Base-by-base conservation (phyloP, 2,329 filamentous ascomycete species). In the Pezizomycotina sp. region DNA sequence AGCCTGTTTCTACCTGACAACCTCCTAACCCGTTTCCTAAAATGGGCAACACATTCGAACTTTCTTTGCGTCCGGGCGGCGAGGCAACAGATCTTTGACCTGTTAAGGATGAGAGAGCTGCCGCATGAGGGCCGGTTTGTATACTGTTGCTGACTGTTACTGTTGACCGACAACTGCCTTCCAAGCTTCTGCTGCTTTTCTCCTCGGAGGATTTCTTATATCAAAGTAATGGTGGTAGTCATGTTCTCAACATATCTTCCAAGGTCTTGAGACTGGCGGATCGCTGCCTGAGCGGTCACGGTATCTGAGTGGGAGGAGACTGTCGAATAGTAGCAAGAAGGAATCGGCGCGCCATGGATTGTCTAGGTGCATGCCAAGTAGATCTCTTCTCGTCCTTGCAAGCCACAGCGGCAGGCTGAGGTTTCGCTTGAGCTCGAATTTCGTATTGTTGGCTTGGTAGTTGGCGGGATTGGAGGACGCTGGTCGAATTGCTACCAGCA, bases 1-100 rank as follows among this genome's bases (percentile, higher is more conserved):
- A 76, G 9, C 74, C 75, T 55, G 86, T 92, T 83, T 38, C 86
- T 75, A 29, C 89, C 89, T 16, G 89, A 98, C 43, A 98, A 75
- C 48, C 89, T 71, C 49, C 89, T 72, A 18, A 91, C 89, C 33
- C 86, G 76, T 60, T 98, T 98, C 38, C 89, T 72, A 5, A 98
- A 67, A 55, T 98, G 89, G 1, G 89, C n/a, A 95, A 60, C 98
- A 98, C 64, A 98, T 98, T 58, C n/a, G n/a, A n/a, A n/a, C 89
- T 82, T 57, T 98, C 89, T 54, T 91, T 91, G 38, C 83, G 79
- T 12, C 70, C 79, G 0, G 76, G 73, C 3, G 83, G 81, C 4
- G 82, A 89, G 10, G 69, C 73, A 15, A 84, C 63, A 14, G 75
- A 78, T 21, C 68, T 44, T 14, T 40, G 37, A 12, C 40, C 42